These are phyloP conservation scores for Xenoacremonium recifei DNA, from an alignment of 2,329 filamentous ascomycete species.

Conservation along the genomic window DNA sequence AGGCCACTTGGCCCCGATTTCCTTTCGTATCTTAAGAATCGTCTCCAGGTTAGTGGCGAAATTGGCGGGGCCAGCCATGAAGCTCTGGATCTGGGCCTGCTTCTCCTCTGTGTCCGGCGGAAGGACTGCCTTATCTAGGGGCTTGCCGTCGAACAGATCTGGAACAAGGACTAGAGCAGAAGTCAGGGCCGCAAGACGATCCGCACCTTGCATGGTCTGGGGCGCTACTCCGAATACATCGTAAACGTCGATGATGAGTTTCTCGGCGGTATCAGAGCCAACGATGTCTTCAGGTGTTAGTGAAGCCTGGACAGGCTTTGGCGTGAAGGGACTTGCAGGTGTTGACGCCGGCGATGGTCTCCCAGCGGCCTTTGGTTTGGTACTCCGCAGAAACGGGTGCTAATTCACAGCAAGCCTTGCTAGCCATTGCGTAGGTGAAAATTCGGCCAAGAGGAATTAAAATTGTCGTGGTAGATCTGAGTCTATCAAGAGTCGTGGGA, in stretches of 20 bases:
- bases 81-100: conserved; percentile 28
- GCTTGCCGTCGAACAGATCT: conserved; percentile 38
- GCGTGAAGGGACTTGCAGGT: conserved; percentile 28
- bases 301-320: conserved; percentile 17
- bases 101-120: conserved; percentile 46
- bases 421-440: too few species aligned
- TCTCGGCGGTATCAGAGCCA: conserved; percentile 31
- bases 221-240: conserved; percentile 46
- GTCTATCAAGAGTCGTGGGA: too few species aligned
- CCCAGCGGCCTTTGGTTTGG: conserved; percentile 38
- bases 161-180: conserved; percentile 40
- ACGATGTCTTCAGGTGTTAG: conserved; percentile 30
- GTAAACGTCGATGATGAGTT: conserved; percentile 44
- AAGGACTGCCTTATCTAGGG: conserved; percentile 30
- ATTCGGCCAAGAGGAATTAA: too few species aligned
- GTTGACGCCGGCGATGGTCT: conserved; percentile 38
- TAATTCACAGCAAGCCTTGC: conserved; percentile 28
- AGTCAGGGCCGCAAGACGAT: conserved; percentile 37
- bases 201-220: conserved; percentile 49
- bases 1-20: conserved; percentile 31
- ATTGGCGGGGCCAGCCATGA: conserved; percentile 31
- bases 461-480: too few species aligned
- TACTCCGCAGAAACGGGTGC: conserved; percentile 40
- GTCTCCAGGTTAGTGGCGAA: conserved; percentile 25
- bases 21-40: conserved; percentile 31